Percentiles rank a stretch among this genome's conserved stretches.
phyloP scores from a whole-genome alignment of 2,329 filamentous ascomycete species.

The Nothopassalora personata region DNA sequence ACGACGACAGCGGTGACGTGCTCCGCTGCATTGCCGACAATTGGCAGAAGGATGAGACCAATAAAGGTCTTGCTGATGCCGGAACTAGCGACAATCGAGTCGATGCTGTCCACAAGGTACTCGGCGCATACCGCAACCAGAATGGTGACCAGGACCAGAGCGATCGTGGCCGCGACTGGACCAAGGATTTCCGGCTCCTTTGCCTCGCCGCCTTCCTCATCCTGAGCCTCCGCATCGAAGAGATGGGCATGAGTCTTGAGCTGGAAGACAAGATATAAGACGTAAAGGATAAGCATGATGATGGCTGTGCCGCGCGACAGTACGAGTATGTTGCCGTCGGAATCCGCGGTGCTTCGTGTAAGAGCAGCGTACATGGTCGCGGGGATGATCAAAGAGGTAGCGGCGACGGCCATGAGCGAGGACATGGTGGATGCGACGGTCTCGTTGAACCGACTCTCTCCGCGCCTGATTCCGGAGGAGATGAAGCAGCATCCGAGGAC shows the following conservation, averaged over 20 bases:
- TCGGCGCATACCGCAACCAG: conserved; percentile 49
- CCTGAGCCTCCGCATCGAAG: conserved; percentile 40
- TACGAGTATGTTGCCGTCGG: conserved; percentile 43
- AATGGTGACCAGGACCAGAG: conserved; percentile 45
- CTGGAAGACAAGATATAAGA: conserved; percentile 52
- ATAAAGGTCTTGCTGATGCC: conserved; percentile 54
- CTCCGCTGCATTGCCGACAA: conserved; percentile 54
- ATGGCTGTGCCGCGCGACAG: conserved; percentile 51
- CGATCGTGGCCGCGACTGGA: conserved; percentile 42
- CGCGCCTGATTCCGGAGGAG: conserved; percentile 42
- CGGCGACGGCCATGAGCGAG: conserved; percentile 53
- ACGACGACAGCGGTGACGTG: conserved; percentile 53
- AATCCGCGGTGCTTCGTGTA: conserved; percentile 34
- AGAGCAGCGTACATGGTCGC: conserved; percentile 49
- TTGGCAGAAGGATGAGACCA: conserved; percentile 52
- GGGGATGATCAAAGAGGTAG: conserved; percentile 50
- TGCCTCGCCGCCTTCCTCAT: conserved; percentile 29
- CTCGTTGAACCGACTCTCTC: conserved; percentile 57
- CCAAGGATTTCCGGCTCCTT: conserved; percentile 40
- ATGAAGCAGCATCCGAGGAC: conserved; percentile 55
- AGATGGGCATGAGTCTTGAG: conserved; percentile 46
- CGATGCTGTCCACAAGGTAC: conserved; percentile 51
- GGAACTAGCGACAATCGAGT: conserved; percentile 48
- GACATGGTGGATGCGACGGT: conserved; percentile 75
- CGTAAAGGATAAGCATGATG: conserved; percentile 50